Evolutionary conservation across 805 yeast species (phyloP), one percentile per base, ranked within the genome.

Genomic region (Spathaspora gorwiae): DNA sequence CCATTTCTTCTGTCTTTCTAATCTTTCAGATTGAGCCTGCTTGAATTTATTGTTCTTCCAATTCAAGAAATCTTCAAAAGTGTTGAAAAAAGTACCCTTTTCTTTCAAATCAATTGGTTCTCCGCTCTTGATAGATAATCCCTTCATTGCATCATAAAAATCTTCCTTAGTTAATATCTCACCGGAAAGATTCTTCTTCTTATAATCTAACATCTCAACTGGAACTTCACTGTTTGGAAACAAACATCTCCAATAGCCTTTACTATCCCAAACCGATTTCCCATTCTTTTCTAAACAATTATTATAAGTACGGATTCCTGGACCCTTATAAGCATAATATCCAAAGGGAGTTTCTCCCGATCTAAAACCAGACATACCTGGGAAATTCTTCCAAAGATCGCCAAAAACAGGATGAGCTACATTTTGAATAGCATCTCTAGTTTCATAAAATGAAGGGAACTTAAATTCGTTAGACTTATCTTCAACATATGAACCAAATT

Each of bases 161-260:
- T 83, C 87, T 54, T 84, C 89, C 52, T 73, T 79, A 27, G 83
- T 72, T 45, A 81, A 56, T 15, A 75, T 57, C 32, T 56, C 55
- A 15, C 58, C 58, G 4, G 64, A 54, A 13, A 62, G 53, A 37
- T 57, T 46, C 35, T 54, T 49, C 33, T 57, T 47, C 57, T 62
- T 55, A 52, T 52, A 42, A 54, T 51, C 49, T 61, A 69, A 51
- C 43, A 67, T 37, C 47, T 59, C 46, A 56, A 69, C 42, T 54
- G 73, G 50, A 48, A 70, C 40, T 62, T 65, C 56, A 31, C 64
- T 47, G 51, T 73, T 73, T 10, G 96, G 96, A 62, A 90, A 84
- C 39, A 92, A 67, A 65, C 98, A 92, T 58, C 90, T 78, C 97
- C 97, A 92, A 62, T 82, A 78, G 0, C 97, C 98, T 19, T 76